Conservation (phyloP, 192 early-diverging fungal genomes). For the Pilaira anomala region DNA sequence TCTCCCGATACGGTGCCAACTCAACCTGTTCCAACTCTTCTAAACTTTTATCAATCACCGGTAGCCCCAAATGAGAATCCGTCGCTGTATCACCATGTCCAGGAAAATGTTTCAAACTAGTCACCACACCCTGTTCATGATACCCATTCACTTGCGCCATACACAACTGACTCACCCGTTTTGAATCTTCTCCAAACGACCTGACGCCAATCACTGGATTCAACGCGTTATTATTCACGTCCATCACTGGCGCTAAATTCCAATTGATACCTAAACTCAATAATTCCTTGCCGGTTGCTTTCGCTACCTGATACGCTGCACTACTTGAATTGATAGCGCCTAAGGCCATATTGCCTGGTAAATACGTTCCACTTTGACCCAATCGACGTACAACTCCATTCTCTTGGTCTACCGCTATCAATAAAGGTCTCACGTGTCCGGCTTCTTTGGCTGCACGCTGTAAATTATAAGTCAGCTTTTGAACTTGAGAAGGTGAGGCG, state of each 20-base stretch:
- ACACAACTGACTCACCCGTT: slow-evolving; percentile 27
- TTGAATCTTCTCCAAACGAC: slow-evolving; percentile 38
- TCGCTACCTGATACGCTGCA: slow-evolving; percentile 25
- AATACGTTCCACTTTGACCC: slow-evolving; percentile 31
- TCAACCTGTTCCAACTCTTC: slow-evolving; percentile 34
- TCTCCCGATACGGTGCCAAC: slow-evolving; percentile 29
- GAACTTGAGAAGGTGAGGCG: slow-evolving; percentile 26
- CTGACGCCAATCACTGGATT: slow-evolving; percentile 44
- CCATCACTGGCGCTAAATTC: slow-evolving; percentile 37
- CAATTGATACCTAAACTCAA: slow-evolving; percentile 36
- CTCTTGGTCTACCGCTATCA: slow-evolving; percentile 40
- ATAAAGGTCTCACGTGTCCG: slow-evolving; percentile 30
- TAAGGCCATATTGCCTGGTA: slow-evolving; percentile 40
- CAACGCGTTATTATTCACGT: slow-evolving; percentile 41
- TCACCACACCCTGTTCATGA: slow-evolving; percentile 23
- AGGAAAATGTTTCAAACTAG: slow-evolving; percentile 41
- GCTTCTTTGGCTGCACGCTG: slow-evolving; percentile 34
- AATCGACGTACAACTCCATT: slow-evolving; percentile 42
- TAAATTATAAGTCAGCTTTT: slow-evolving; percentile 17
- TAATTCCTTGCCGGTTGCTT: slow-evolving; percentile 27
- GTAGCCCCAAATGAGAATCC: slow-evolving; percentile 40
- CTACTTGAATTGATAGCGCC: slow-evolving; percentile 32
- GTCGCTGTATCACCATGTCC: slow-evolving; percentile 41
- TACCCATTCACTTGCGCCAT: slow-evolving; percentile 32
- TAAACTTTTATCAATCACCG: slow-evolving; percentile 34